A percentile compares a stretch with the other conserved stretches of the same genome.
Evolutionary conservation across 2,329 filamentous ascomycete species (phyloP).

Genomic region (Stachybotrys chartarum): DNA sequence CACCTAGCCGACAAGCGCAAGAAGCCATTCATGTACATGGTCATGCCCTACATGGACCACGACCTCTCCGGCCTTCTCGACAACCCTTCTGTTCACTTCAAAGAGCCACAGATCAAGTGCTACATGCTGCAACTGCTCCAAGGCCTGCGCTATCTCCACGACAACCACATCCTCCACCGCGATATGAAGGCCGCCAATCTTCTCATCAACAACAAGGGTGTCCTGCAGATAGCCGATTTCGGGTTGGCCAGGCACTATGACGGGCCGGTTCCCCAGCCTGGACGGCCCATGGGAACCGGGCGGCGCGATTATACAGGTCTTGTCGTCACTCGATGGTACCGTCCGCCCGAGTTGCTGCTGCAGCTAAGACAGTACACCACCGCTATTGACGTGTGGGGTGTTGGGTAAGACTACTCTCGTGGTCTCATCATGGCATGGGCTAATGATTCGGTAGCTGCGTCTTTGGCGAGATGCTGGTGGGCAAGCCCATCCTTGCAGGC

Average conservation of each 20-base stretch:
- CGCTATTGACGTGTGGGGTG: constrained; percentile 96
- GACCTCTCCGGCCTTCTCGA: constrained; percentile 95
- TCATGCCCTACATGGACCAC: constrained; percentile 97
- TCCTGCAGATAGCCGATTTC: constrained; percentile 96
- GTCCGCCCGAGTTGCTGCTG: constrained; percentile 85
- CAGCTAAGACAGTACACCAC: constrained; percentile 90
- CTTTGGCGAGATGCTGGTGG: constrained; percentile 94
- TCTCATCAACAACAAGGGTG: constrained; percentile 87
- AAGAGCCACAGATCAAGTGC: constrained; percentile 91
- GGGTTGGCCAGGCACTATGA: constrained; percentile 91
- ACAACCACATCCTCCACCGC: constrained; percentile 82
- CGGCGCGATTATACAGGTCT: constrained; percentile 90
- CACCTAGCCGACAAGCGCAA: constrained; percentile 58
- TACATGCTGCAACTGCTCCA: constrained; percentile 92
- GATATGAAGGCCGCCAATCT: constrained; percentile 99
- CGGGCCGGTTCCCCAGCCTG: constrained; percentile 68
- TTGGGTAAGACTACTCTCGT: constrained; percentile 57
- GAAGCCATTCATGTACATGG: constrained; percentile 93
- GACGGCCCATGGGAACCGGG: constrained; percentile 75
- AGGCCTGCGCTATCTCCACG: constrained; percentile 84
- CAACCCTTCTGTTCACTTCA: constrained; percentile 84
- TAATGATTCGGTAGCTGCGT: constrained; percentile 60
- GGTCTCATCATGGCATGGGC: not conserved
- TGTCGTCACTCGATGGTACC: constrained; percentile 95
- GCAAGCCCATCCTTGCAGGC: constrained; percentile 86